These are phyloP conservation scores for Podaxis rugospora DNA, from an alignment of 768 basidiomycete species.

Conservation along the genomic window DNA sequence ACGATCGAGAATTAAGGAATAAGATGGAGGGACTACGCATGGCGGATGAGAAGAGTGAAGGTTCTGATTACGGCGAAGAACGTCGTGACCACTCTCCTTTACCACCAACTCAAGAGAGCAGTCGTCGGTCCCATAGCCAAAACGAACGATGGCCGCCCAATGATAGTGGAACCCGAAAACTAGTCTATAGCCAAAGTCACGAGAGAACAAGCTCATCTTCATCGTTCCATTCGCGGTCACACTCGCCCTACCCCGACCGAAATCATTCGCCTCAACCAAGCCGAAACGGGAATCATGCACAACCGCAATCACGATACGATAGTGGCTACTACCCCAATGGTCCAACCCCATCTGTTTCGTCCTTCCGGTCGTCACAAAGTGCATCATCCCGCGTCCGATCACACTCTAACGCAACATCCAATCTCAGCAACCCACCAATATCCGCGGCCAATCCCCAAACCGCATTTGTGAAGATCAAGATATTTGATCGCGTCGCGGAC, in stretches of 20 bases:
- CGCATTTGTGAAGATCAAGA: conserved; percentile 97
- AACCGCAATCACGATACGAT: conserved; percentile 25
- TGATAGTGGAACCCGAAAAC: conserved; percentile 36
- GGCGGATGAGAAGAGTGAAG: conserved; percentile 47
- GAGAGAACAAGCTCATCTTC: conserved; percentile 46
- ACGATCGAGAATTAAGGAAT: conserved; percentile 34
- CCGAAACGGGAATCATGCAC: conserved; percentile 21
- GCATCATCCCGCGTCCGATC: conserved; percentile 52
- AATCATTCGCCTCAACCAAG: conserved; percentile 27
- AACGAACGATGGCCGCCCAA: conserved; percentile 32
- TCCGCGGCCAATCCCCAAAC: conserved; percentile 76
- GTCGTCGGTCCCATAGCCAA: conserved; percentile 36
- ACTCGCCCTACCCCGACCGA: conserved; percentile 32
- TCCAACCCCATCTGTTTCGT: conserved; percentile 42
- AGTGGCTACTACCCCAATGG: conserved; percentile 24
- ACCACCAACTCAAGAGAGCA: conserved; percentile 29
- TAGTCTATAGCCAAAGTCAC: conserved; percentile 43
- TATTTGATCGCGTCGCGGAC: conserved; percentile 89
- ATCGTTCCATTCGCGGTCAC: conserved; percentile 36
- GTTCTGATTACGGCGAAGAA: conserved; percentile 65
- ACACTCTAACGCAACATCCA: conserved; percentile 45
- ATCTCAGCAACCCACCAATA: conserved; percentile 66
- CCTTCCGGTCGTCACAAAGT: conserved; percentile 49
- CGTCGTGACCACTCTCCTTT: conserved; percentile 44
- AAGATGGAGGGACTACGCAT: conserved; percentile 46